Evolutionary conservation across 2,329 filamentous ascomycete genomes (phyloP).

Genomic region (Botrytis medusae): DNA sequence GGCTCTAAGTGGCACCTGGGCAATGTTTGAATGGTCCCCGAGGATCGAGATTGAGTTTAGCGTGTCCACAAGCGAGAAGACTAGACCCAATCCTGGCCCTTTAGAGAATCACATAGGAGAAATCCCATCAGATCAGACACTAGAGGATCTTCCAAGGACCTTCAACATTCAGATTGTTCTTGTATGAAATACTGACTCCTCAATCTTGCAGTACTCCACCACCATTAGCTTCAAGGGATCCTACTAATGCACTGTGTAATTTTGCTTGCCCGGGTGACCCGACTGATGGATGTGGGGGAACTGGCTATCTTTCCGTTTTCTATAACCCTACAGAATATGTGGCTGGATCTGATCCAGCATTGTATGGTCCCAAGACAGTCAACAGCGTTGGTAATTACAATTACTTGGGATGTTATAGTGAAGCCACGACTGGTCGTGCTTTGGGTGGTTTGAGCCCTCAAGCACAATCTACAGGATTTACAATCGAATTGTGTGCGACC

Average conservation of each 20-base stretch:
- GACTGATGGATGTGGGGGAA: conserved; percentile 26
- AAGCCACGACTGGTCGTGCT: conserved; percentile 31
- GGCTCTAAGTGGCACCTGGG: background rate
- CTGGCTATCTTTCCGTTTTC: conserved; percentile 31
- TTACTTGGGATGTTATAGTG: conserved; percentile 42
- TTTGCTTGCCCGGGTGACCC: conserved; percentile 25
- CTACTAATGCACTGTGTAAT: conserved; percentile 29
- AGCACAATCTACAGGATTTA: conserved; percentile 26
- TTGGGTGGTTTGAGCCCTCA: conserved; percentile 27
- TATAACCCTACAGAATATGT: conserved; percentile 32
- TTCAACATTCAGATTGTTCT: background rate
- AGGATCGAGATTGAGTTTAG: background rate
- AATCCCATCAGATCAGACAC: background rate
- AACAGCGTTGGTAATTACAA: conserved; percentile 31
- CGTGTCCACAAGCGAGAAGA: background rate
- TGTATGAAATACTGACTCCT: background rate
- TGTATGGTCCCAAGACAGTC: conserved; percentile 32
- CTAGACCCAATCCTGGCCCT: background rate
- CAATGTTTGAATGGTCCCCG: background rate
- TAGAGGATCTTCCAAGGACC: background rate
- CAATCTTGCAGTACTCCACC: conserved; percentile 28
- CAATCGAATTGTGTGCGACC: conserved; percentile 32
- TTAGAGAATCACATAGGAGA: background rate
- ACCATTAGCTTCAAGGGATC: conserved; percentile 29
- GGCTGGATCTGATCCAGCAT: conserved; percentile 27